Conservation (phyloP, 2,329 filamentous ascomycete species). For the Sphaerulina populicola region DNA sequence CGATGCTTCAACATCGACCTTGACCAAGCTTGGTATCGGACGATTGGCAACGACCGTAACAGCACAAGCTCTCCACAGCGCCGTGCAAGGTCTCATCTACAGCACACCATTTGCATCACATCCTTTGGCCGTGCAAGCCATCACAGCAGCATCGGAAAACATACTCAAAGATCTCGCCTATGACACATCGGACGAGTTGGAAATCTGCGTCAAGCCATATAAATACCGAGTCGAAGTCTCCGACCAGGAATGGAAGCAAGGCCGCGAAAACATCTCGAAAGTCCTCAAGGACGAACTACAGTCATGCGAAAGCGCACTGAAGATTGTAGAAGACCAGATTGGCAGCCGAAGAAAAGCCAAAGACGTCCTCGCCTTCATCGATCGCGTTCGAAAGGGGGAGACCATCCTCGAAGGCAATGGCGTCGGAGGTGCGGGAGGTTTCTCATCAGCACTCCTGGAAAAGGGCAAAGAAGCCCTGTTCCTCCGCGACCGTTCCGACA, state of each 20-base stretch:
- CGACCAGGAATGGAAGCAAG: slow-evolving; percentile 76
- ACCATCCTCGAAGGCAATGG: slow-evolving; percentile 76
- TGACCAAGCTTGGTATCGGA: slow-evolving; percentile 91
- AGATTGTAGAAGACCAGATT: slow-evolving; percentile 64
- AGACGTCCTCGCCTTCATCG: slow-evolving; percentile 85
- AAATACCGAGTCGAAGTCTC: slow-evolving; percentile 97
- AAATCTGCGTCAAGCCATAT: slow-evolving; percentile 98
- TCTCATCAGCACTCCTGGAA: slow-evolving; percentile 71
- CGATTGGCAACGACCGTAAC: slow-evolving; percentile 87
- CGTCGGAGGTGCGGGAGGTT: slow-evolving; percentile 76
- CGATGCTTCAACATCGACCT: slow-evolving; percentile 77
- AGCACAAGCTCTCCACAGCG: slow-evolving; percentile 73
- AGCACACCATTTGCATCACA: slow-evolving; percentile 81
- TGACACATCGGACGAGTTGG: slow-evolving; percentile 93
- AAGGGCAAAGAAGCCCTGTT: slow-evolving; percentile 86
- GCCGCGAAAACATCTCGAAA: slow-evolving; percentile 69
- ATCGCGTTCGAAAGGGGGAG: slow-evolving; percentile 79
- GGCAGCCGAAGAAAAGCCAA: slow-evolving; percentile 76
- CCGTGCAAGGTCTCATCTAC: slow-evolving; percentile 69
- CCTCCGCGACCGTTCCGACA: slow-evolving; percentile 80
- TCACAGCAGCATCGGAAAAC: slow-evolving; percentile 74
- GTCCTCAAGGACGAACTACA: slow-evolving; percentile 81
- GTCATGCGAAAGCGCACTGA: slow-evolving; percentile 72
- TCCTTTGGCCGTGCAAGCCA: slow-evolving; percentile 86
- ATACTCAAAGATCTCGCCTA: slow-evolving; percentile 94